A percentile compares a stretch with the other conserved stretches of the same genome.
Evolutionary conservation across 768 basidiomycete species (phyloP).

Genomic region (Thelephora aurantiotincta): DNA sequence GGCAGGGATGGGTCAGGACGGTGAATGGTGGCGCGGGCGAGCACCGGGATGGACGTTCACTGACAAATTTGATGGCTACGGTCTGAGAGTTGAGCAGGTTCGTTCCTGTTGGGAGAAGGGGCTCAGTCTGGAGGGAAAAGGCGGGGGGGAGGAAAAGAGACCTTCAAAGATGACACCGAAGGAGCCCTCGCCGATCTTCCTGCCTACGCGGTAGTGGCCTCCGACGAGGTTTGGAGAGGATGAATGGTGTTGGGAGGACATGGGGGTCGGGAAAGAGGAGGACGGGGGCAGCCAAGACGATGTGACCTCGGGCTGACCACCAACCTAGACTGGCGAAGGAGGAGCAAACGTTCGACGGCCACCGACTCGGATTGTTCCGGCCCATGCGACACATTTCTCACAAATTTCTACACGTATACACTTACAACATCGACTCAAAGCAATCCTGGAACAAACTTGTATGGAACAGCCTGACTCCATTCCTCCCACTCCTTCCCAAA

Average conservation of each 20-base stretch:
- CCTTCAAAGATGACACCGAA: conserved; percentile 96
- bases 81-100: conserved; percentile 97
- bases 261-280: conserved; percentile 10
- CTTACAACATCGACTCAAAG: neutral
- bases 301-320: too few relatives aligned
- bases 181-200: conserved; percentile 98
- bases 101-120: conserved; percentile 43
- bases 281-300: conserved; percentile 2
- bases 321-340: too few relatives aligned
- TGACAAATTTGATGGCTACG: conserved; percentile 99
- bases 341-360: too few relatives aligned
- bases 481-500: conserved; percentile 10
- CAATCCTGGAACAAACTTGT: conserved; percentile 4
- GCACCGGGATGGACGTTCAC: conserved; percentile 17
- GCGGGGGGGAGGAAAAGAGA: conserved; percentile 13
- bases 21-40: conserved; percentile 1
- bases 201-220: conserved; percentile 94
- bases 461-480: conserved; percentile 5
- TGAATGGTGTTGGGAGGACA: conserved; percentile 25
- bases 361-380: too few relatives aligned
- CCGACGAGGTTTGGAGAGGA: conserved; percentile 75
- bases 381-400: too few relatives aligned
- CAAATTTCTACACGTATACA: neutral
- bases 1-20: conserved; percentile 9
- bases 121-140: conserved; percentile 2